Base-by-base conservation (phyloP, 495 filamentous ascomycete genomes). In the Rusavskia elegans region DNA sequence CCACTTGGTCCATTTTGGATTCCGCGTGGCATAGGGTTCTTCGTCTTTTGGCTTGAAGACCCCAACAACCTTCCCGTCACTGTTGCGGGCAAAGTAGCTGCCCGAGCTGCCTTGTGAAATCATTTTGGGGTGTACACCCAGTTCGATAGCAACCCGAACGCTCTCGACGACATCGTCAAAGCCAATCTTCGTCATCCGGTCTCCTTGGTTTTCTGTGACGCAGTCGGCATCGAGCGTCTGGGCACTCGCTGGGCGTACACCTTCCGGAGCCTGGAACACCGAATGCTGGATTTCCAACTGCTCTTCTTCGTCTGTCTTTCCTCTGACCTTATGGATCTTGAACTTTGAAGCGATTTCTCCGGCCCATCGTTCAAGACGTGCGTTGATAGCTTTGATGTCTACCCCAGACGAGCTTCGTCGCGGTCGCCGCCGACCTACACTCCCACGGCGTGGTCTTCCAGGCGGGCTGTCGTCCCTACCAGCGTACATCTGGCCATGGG, bases 41-140 rank as follows among this genome's bases (percentile, higher is more conserved):
- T 99, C 92, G 64, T 99, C 92, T 68, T 99, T 99, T 36, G 92
- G 92, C 64, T 99, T 99, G 67, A 99, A 97, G 9, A 99, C 93
- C 23, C 89, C 92, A 16, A 99, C 87, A 14, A 95, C 83, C 67
- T 93, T 95, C 19, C 92, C 92, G 20, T 92, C 82, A 27, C 73
- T 79, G 60, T 95, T 90, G 54, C 89, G 76, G 49, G 92, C 93
- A 74, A 97, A 99, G 70, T 99, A 99, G 65, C 88, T 95, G 11
- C 92, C 92, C 5, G 89, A 96, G 65, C 88, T 95, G 25, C 92
- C 92, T 66, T 99, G 89, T 1, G 89, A 81, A 52, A 99, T 99
- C 78, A 97, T 84, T 51, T 83, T 86, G 21, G 92, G 92, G 64
- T 99, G 93, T 45, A 89, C 80, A 32, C 85, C 90, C 64, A 93